phyloP scores from a whole-genome alignment of 1,139 yeast species.

The Geotrichum carabidarum region DNA sequence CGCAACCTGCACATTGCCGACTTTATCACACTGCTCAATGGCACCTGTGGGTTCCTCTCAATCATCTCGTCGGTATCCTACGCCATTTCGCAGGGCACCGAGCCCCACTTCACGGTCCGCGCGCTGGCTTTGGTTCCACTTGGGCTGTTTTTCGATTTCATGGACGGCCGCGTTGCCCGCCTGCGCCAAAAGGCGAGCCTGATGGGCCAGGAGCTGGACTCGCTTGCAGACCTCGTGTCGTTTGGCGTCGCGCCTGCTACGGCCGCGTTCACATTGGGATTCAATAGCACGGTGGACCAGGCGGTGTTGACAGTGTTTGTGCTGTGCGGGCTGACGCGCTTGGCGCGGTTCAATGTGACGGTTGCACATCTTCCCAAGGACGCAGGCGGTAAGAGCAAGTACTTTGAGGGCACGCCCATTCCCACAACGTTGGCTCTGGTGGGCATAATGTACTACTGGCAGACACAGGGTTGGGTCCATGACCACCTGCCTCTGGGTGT shows the following conservation, averaged over 20 bases:
- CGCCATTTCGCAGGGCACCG: constrained; percentile 28
- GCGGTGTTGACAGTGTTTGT: constrained; percentile 77
- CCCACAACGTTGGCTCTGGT: constrained; percentile 83
- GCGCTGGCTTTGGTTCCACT: constrained; percentile 83
- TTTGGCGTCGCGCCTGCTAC: constrained; percentile 93
- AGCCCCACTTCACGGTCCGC: constrained; percentile 35
- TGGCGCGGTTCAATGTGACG: constrained; percentile 92
- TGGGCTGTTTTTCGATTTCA: constrained; percentile 90
- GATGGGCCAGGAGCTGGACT: constrained; percentile 96
- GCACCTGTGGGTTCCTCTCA: constrained; percentile 72
- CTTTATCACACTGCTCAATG: constrained; percentile 87
- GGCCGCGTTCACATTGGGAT: constrained; percentile 86
- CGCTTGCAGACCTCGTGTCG: constrained; percentile 87
- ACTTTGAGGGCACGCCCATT: constrained; percentile 91
- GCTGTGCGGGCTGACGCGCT: constrained; percentile 84
- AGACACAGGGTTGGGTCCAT: constrained; percentile 46
- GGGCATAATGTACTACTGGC: constrained; percentile 56
- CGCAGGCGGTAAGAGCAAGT: constrained; percentile 65
- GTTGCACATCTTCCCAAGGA: constrained; percentile 92
- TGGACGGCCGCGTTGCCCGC: constrained; percentile 96
- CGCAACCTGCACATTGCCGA: constrained; percentile 81
- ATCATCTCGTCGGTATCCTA: constrained; percentile 80
- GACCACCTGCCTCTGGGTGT: constrained; percentile 61
- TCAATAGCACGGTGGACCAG: constrained; percentile 77
- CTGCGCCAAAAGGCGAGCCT: constrained; percentile 85